Conservation (phyloP, 805 yeast species). For the Wickerhamiella australiensis region DNA sequence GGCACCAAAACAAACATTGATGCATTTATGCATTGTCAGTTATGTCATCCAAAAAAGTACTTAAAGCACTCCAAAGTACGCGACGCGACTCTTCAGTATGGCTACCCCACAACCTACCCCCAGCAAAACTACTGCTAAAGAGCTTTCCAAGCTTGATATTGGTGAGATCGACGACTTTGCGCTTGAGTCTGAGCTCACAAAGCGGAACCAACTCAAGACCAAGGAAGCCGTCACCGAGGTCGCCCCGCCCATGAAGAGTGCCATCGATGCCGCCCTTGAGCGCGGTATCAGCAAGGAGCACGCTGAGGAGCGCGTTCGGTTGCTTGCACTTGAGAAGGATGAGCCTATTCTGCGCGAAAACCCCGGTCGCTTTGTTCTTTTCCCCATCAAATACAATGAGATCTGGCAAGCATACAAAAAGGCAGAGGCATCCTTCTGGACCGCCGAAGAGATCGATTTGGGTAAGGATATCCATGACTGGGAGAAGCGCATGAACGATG, state of each 20-base stretch:
- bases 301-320: constrained; percentile 28
- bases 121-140: constrained; percentile 50
- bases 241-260: constrained; percentile 28
- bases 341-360: constrained; percentile 85
- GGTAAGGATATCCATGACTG: constrained; percentile 87
- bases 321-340: constrained; percentile 66
- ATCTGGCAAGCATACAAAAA: constrained; percentile 98
- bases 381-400: constrained; percentile 95
- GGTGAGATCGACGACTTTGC: constrained; percentile 20
- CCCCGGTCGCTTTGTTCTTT: constrained; percentile 76
- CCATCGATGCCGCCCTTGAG: constrained; percentile 16
- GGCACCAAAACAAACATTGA: neutral
- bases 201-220: constrained; percentile 12
- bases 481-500: constrained; percentile 78
- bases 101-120: constrained; percentile 38
- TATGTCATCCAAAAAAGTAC: constrained; percentile 10
- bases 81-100: constrained; percentile 8
- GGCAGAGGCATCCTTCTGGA: constrained; percentile 99
- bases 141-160: constrained; percentile 42
- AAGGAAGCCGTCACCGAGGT: constrained; percentile 30
- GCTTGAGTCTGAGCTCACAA: constrained; percentile 17
- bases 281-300: constrained; percentile 21
- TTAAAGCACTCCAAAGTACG: constrained; percentile 4
- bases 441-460: constrained; percentile 95
- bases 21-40: neutral